Evolutionary conservation across 371 early-diverging fungal species (phyloP), one percentile per base, ranked within the genome.

Genomic region (Mucor indicus): DNA sequence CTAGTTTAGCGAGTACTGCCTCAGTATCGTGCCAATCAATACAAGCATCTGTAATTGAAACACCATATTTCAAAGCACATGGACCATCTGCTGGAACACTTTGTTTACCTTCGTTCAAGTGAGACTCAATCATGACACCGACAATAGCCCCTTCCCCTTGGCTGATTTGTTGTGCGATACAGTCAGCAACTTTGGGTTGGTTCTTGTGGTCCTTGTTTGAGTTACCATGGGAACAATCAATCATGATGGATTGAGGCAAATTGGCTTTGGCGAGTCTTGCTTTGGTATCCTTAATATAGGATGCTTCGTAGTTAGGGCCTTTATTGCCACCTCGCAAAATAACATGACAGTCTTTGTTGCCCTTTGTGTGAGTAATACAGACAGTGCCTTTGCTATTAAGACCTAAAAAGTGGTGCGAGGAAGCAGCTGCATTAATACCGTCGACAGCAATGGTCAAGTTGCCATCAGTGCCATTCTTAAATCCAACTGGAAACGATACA

Each of bases 381-480:
- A 88, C 83, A n/a, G 92, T 72, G 30, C 97, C 97, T 60, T 86
- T 89, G 66, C 90, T 91, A 39, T 93, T 95, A 53, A 96, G 89
- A 20, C 91, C 90, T 33, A 33, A 33, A 33, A 33, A 33, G n/a
- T 33, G 35, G n/a, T 33, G 35, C 6, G 86, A 81, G 4, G 76
- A 4, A 27, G 84, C 72, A 32, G 96, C 93, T n/a, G 97, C 85
- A 25, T 85, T 77, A 53, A 96, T 92, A 24, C 93, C 97, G 60
- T 96, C 96, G 24, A 93, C 59, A 6, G 96, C 95, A 25, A 96
- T 80, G 10, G 64, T 54, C 20, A 91, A 80, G 53, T 87, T 93
- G 33, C 97, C 97, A 52, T 95, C 93, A 0, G 86, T 84, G 12
- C 95, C 95, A 62, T 95, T 95, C 67, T 95, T 96, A 80, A 96